Evolutionary conservation across 176 grass and related monocot species (phyloP), one percentile per base, ranked within the genome.

Genomic region (Ananas comosus): DNA sequence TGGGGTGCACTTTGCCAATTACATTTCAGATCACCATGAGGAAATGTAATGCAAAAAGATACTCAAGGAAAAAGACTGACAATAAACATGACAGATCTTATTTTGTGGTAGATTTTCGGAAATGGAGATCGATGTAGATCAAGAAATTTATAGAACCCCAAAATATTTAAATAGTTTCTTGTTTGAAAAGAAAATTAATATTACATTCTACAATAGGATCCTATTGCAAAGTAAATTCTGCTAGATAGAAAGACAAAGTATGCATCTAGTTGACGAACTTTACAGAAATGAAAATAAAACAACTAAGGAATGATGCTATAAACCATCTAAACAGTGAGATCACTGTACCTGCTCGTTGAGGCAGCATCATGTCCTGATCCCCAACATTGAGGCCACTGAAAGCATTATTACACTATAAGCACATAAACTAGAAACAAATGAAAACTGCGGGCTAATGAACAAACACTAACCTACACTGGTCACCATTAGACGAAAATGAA

Each of bases 381-480:
- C 68, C 73, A 78, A 12, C 21, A 33, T 67, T 80, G 33, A 1
- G 10, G 8, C 65, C 67, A 48, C 85, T 88, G 77, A 72, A 75
- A 78, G 53, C 74, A 14, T 0, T 68, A 80, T 49, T 25, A 13
- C 12, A 80, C 65, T 64, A 63, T 42, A 53, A 72, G 64, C 8
- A 69, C 24, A 75, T 21, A 49, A 0, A 10, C 50, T 4, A 13
- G 49, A 51, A 73, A 64, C 17, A 53, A 11, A 69, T 22, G 33
- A 3, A 70, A 69, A 73, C 48, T 3, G 72, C 74, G 29, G 58
- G 80, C 67, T 47, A 58, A 16, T 28, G 9, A 79, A 64, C 29
- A 66, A 54, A 66, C 72, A 22, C 73, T 81, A 69, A 93, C 95
- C 76, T 88, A 10, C 64, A 76, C 64, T 48, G 64, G 14, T 76